Evolutionary conservation across 306 rosid species (phyloP).

Genomic region (Castanea mollissima): DNA sequence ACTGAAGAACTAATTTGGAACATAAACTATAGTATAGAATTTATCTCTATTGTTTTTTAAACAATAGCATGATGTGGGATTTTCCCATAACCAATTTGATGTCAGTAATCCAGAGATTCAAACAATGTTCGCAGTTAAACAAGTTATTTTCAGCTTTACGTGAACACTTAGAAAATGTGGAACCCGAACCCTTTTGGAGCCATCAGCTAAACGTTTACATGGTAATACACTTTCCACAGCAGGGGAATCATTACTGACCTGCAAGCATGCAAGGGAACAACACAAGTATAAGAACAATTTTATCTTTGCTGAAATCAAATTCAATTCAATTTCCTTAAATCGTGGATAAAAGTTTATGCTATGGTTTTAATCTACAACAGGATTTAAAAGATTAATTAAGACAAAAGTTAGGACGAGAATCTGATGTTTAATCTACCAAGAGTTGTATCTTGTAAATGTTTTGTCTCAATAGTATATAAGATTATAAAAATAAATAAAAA

Average conservation of each 20-base stretch:
- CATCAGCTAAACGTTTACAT: constrained; percentile 82
- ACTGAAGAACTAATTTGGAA: too few species aligned
- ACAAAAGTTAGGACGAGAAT: background rate
- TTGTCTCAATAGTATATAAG: background rate
- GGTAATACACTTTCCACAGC: constrained; percentile 54
- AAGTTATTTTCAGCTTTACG: constrained; percentile 37
- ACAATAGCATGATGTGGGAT: background rate
- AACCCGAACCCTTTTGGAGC: constrained; percentile 84
- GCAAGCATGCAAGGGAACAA: constrained; percentile 15
- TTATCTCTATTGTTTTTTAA: background rate
- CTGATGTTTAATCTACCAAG: background rate
- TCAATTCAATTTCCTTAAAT: background rate
- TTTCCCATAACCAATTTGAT: background rate
- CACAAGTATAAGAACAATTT: constrained; percentile 3
- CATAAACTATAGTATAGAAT: too few species aligned
- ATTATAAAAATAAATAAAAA: background rate
- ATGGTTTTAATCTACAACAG: background rate
- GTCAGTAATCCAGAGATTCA: background rate
- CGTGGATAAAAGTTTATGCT: background rate
- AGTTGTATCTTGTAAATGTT: background rate
- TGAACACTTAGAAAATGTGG: constrained; percentile 55
- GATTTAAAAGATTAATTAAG: background rate
- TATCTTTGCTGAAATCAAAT: background rate
- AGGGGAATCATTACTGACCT: constrained; percentile 50
- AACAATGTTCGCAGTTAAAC: background rate